Conservation (phyloP, 257 asterid species). For the Forsythia suspensa region DNA sequence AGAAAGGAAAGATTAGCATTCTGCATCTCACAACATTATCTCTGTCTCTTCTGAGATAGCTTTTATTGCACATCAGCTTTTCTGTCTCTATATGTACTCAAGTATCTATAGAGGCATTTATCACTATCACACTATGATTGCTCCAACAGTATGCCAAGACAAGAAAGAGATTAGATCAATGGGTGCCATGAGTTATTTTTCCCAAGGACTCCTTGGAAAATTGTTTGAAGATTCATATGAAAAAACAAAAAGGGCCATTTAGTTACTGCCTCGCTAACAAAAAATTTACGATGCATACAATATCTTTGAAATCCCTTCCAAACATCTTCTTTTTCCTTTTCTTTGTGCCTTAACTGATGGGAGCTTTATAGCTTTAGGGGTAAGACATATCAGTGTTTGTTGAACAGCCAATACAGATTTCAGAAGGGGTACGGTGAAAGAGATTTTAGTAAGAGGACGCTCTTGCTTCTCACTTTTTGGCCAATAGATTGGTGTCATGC, state of each 20-base stretch:
- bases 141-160: not conserved
- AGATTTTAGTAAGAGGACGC: not conserved
- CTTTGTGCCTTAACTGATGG: not conserved
- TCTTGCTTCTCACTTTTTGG: not conserved
- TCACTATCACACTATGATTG: not conserved
- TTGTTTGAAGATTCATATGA: too few relatives aligned
- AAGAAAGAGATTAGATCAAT: not conserved
- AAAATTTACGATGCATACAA: not conserved
- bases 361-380: not conserved
- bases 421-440: not conserved
- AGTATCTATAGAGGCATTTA: too few relatives aligned
- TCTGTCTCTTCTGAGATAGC: not conserved
- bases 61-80: too few relatives aligned
- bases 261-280: not conserved
- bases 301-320: not conserved
- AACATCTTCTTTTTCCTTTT: not conserved
- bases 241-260: too few relatives aligned
- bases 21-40: not conserved
- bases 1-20: not conserved
- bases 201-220: too few relatives aligned
- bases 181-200: too few relatives aligned
- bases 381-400: not conserved
- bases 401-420: not conserved
- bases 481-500: not conserved
- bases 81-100: too few relatives aligned